A percentile compares a stretch with the other conserved stretches of the same genome.
phyloP scores from a whole-genome alignment of 176 grass and related monocot species.

The Themeda triandra region DNA sequence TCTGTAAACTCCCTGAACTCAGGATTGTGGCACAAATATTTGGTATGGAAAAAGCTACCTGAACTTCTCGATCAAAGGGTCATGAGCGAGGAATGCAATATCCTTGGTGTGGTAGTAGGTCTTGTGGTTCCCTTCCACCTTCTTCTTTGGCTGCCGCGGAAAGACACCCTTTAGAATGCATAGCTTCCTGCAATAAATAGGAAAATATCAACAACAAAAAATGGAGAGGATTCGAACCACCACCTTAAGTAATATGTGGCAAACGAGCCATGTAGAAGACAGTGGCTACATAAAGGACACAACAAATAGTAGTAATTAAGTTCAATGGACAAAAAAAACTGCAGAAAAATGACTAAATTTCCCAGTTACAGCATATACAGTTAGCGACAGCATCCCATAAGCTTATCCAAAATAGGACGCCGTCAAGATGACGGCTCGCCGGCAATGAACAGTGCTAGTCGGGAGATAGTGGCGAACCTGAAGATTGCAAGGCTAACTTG shows the following conservation, averaged over 20 bases:
- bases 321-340: not conserved
- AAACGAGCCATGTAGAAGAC: no score
- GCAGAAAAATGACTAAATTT: not conserved
- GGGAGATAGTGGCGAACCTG: constrained; percentile 37
- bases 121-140: constrained; percentile 95
- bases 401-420: not conserved
- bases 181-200: constrained; percentile 60
- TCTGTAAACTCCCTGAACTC: not conserved
- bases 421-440: not conserved
- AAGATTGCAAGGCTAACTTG: constrained; percentile 76
- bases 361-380: not conserved
- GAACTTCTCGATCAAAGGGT: constrained; percentile 76
- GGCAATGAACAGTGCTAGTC: not conserved
- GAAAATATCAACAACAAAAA: no score
- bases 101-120: constrained; percentile 97
- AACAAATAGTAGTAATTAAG: not conserved
- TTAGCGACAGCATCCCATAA: not conserved
- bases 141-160: constrained; percentile 85
- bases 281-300: not conserved
- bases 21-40: not conserved
- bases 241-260: no score
- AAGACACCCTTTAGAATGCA: constrained; percentile 96
- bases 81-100: constrained; percentile 70
- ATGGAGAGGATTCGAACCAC: no score
- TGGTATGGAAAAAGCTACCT: constrained; percentile 48